phyloP scores from a whole-genome alignment of 306 rosid genomes.

The Quillaja saponaria region DNA sequence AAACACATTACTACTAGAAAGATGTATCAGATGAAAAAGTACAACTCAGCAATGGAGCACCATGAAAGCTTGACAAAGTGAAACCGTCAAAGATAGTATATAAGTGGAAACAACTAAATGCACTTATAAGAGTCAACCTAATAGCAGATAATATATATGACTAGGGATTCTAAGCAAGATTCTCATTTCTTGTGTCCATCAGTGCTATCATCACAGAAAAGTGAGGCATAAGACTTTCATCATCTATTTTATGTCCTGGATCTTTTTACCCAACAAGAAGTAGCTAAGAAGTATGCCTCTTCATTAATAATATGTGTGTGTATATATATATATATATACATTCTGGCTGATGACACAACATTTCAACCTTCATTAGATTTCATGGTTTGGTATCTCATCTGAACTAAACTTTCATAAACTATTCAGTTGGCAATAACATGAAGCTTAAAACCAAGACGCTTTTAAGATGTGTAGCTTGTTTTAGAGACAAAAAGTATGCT shows the following conservation, averaged over 20 bases:
- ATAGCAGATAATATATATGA: too few relatives aligned
- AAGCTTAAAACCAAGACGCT: conserved; percentile 15
- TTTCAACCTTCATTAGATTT: conserved; percentile 23
- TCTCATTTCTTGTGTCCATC: too few relatives aligned
- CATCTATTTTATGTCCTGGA: too few relatives aligned
- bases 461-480: conserved; percentile 15
- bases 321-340: too few relatives aligned
- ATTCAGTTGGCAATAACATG: conserved; percentile 13
- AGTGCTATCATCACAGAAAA: too few relatives aligned
- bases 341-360: neutral
- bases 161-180: too few relatives aligned
- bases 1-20: conserved; percentile 30
- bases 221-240: too few relatives aligned
- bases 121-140: too few relatives aligned
- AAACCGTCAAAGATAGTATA: neutral
- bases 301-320: too few relatives aligned
- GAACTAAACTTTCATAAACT: conserved; percentile 8
- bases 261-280: too few relatives aligned
- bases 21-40: conserved; percentile 23
- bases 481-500: conserved; percentile 22
- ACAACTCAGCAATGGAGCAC: conserved; percentile 23
- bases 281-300: too few relatives aligned
- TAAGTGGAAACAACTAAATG: neutral
- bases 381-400: conserved; percentile 6
- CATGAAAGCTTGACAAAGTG: neutral